Base-by-base conservation (phyloP, 441 rosid genomes). In the Euphorbia celastroides region DNA sequence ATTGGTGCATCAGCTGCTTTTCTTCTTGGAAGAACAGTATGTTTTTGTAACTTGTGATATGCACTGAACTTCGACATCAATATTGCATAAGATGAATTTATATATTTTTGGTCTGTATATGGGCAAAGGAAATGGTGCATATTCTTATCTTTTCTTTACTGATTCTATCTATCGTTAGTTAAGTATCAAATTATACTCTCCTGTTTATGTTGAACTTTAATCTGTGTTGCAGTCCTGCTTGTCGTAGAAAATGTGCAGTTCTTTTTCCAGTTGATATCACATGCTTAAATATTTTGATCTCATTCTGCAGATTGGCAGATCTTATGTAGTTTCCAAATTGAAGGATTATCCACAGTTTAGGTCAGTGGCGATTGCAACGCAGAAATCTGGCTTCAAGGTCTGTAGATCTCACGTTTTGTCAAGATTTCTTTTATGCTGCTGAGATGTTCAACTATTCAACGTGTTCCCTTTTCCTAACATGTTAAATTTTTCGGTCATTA, bases 1-100 rank as follows among this genome's bases (percentile, higher is more conserved):
- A 51, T 89, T 65, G 99, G 99, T 68, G 88, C 99, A 2, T 92
- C 91, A 54, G 96, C 98, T 65, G 99, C 99, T 46, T 94, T 94
- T 73, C 82, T 94, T 74, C 87, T 94, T 8, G 98, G 99, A 57
- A 85, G 94, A 77, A 92, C 98, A 0, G 97, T 94, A 76, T 51
- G 83, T 67, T 12, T 34, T 58, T 63, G 42, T 70, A 74, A n/a
- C 30, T 60, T 46, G 13, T 60, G 20, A 55, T 60, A 44, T 58
- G 19, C 31, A 10, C 55, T 31, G 1, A 55, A 14, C 59, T 57
- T 59, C n/a, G n/a, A n/a, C n/a, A n/a, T 62, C 52, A 28, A 0
- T 16, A 0, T 68, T 12, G 17, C 44, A 1, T 2, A 57, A 46
- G 27, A 27, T 28, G 22, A 1, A 2, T 36, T 34, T 19, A 19